phyloP scores from a whole-genome alignment of 305 asterid genomes.

The Lippia alba region DNA sequence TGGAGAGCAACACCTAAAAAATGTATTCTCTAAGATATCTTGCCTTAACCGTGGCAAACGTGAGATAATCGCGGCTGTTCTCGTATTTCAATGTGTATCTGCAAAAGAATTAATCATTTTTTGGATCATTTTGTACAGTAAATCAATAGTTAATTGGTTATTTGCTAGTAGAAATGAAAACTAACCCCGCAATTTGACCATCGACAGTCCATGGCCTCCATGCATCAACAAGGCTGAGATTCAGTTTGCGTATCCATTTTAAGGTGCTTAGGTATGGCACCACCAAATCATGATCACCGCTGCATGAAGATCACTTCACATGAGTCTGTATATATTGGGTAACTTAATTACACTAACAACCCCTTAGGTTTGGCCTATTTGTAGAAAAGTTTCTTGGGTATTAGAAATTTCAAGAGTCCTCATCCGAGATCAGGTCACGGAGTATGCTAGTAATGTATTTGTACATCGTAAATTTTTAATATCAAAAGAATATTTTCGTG shows the following conservation, averaged over 20 bases:
- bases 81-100: conserved; percentile 44
- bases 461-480: no score
- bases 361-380: no score
- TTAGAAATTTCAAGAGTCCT: no score
- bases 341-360: no score
- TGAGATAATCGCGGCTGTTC: conserved; percentile 33
- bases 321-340: no score
- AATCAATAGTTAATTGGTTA: not conserved
- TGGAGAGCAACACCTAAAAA: not conserved
- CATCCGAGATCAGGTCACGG: no score
- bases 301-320: conserved; percentile 12
- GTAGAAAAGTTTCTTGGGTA: no score
- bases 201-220: conserved; percentile 59
- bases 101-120: not conserved
- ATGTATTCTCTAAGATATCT: conserved; percentile 23
- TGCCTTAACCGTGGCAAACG: conserved; percentile 53
- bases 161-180: not conserved
- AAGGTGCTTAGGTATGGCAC: conserved; percentile 50
- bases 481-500: no score
- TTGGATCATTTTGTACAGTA: not conserved
- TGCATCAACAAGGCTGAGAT: conserved; percentile 41
- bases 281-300: conserved; percentile 64
- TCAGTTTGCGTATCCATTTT: conserved; percentile 51
- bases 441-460: no score
- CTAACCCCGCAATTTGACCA: conserved; percentile 59